A percentile compares a stretch with the other conserved stretches of the same genome.
These are phyloP conservation scores for Trifolium dubium DNA, from an alignment of 306 rosid genomes.

Conservation along the genomic window DNA sequence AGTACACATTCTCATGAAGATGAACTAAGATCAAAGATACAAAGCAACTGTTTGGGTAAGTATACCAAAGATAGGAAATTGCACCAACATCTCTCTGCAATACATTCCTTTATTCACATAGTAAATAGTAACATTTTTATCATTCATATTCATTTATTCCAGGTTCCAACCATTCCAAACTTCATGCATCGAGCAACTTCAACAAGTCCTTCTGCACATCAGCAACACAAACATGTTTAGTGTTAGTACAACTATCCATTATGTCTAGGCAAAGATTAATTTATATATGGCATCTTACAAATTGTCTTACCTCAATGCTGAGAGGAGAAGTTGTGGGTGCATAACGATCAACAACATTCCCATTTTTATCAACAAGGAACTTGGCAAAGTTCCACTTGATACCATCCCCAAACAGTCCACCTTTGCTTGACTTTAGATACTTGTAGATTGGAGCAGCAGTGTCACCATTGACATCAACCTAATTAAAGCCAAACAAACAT, in stretches of 20 bases:
- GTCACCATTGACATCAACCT: conserved; percentile 91
- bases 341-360: conserved; percentile 88
- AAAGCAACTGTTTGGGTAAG: conserved; percentile 19
- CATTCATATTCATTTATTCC: conserved; percentile 28
- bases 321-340: conserved; percentile 97
- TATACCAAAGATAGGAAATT: conserved; percentile 13
- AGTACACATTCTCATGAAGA: conserved; percentile 32
- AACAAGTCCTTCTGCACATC: conserved; percentile 60
- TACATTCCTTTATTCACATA: conserved; percentile 48
- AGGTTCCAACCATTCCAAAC: conserved; percentile 25
- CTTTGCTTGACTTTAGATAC: conserved; percentile 84
- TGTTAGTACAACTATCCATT: conserved; percentile 5
- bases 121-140: conserved; percentile 9
- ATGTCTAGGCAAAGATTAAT: background rate
- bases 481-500: conserved; percentile 11
- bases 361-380: conserved; percentile 88
- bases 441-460: conserved; percentile 80
- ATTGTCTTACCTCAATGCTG: conserved; percentile 75
- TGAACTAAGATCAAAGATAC: background rate
- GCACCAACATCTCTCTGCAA: conserved; percentile 32
- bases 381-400: conserved; percentile 97
- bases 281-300: background rate
- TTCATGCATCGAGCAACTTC: conserved; percentile 55
- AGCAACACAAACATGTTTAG: conserved; percentile 31
- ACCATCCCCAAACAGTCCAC: conserved; percentile 81